Evolutionary conservation across 164 flowering plant genomes (phyloP).

Genomic region (Annona cherimola): DNA sequence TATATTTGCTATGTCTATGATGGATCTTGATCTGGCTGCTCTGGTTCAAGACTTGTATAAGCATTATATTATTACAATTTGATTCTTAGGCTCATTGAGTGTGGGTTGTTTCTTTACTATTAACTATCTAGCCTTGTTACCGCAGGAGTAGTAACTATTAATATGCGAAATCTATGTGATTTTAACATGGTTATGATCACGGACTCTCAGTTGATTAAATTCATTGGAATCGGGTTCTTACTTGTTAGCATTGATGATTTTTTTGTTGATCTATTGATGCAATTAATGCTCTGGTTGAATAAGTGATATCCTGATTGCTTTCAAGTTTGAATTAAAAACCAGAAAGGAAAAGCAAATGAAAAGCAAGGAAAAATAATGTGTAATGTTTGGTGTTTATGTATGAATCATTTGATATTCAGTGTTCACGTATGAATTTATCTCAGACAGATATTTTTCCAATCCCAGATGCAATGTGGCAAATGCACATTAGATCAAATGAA

Average conservation of each 20-base stretch:
- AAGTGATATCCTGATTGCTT: neutral
- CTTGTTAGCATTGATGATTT: neutral
- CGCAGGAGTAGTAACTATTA: neutral
- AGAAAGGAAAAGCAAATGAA: neutral
- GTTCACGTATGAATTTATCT: neutral
- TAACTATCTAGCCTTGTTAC: neutral
- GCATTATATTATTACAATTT: too few species aligned
- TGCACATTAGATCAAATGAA: constrained; percentile 66
- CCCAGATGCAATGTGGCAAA: constrained; percentile 78
- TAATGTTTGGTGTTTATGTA: neutral
- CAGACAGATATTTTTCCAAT: neutral
- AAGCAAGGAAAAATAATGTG: neutral
- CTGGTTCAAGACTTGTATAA: too few species aligned
- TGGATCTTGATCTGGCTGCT: too few species aligned
- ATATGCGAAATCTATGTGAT: neutral
- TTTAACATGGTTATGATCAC: neutral
- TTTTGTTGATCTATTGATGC: neutral
- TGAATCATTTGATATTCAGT: neutral
- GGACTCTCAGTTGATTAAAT: neutral
- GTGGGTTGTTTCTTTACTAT: neutral
- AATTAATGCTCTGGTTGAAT: neutral
- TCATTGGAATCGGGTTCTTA: neutral
- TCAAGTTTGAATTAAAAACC: neutral
- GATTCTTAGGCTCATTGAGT: neutral
- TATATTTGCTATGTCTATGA: too few species aligned